Evolutionary conservation across 1,284 basidiomycete genomes (phyloP).

Genomic region (Sporisorium exsertum): DNA sequence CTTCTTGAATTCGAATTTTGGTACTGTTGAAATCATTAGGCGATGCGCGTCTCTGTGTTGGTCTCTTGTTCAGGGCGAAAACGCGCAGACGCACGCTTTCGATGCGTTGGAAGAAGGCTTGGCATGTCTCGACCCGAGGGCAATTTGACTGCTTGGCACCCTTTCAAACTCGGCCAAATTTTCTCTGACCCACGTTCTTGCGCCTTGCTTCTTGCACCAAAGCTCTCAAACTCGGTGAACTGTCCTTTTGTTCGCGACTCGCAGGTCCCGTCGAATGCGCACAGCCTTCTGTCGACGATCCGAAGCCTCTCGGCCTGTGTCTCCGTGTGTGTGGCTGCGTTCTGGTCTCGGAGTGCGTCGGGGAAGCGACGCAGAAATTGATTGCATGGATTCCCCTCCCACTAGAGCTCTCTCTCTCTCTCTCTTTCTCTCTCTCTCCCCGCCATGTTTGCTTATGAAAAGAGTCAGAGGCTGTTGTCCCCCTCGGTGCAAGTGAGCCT

Average conservation of each 20-base stretch:
- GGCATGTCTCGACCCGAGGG: background rate
- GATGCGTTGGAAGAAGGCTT: no score
- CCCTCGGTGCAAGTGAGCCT: no score
- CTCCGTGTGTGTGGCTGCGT: background rate
- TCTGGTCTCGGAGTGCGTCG: slow-evolving; percentile 1
- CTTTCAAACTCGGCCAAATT: no score
- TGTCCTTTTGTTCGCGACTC: no score
- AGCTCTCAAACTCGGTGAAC: no score
- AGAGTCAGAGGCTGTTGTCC: background rate
- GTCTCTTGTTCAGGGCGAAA: background rate
- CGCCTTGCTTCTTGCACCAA: no score
- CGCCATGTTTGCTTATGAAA: background rate
- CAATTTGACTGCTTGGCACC: background rate
- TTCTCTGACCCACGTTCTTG: no score
- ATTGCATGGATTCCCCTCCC: no score
- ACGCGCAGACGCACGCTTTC: no score
- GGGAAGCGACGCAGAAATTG: background rate
- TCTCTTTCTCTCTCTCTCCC: no score
- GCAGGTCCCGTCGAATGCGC: background rate
- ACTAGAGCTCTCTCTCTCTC: no score
- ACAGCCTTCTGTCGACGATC: background rate
- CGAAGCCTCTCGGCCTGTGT: no score
- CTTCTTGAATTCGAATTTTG: background rate
- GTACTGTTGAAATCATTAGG: background rate
- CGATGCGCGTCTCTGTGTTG: background rate